Conservation (phyloP, 768 basidiomycete species). For the Amanita molliuscula region DNA sequence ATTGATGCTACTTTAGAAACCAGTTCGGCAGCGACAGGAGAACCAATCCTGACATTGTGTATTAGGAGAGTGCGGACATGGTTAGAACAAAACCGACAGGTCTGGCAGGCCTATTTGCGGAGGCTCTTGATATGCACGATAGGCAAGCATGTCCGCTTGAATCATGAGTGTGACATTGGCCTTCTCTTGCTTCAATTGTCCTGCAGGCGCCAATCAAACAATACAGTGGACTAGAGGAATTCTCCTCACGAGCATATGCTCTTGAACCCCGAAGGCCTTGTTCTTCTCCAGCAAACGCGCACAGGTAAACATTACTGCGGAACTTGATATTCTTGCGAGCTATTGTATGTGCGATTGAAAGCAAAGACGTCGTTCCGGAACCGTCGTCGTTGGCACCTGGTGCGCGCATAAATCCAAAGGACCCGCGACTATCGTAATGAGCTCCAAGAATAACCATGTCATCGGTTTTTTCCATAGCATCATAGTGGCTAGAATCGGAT, state of each 20-base stretch:
- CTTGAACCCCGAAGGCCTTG: slow-evolving; percentile 76
- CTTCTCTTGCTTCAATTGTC: slow-evolving; percentile 40
- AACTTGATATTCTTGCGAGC: slow-evolving; percentile 56
- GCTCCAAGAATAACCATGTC: slow-evolving; percentile 68
- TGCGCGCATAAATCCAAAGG: slow-evolving; percentile 66
- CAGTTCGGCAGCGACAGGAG: slow-evolving; percentile 64
- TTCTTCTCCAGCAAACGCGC: slow-evolving; percentile 86
- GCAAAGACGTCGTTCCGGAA: slow-evolving; percentile 54
- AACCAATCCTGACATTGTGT: slow-evolving; percentile 50
- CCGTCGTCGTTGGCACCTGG: slow-evolving; percentile 48
- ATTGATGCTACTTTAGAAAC: slow-evolving; percentile 66
- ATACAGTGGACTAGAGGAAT: neutral
- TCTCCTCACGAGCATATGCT: slow-evolving; percentile 64
- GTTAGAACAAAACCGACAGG: slow-evolving; percentile 29
- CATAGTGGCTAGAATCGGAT: slow-evolving; percentile 39
- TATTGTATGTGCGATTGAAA: slow-evolving; percentile 74
- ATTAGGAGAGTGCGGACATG: neutral
- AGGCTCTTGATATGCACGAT: slow-evolving; percentile 70
- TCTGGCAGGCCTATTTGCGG: slow-evolving; percentile 76
- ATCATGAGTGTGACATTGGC: slow-evolving; percentile 76
- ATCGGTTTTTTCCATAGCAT: slow-evolving; percentile 40
- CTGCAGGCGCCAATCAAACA: slow-evolving; percentile 22
- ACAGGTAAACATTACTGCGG: slow-evolving; percentile 68
- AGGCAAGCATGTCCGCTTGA: slow-evolving; percentile 90
- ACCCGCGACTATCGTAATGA: slow-evolving; percentile 89